Evolutionary conservation across 2,329 filamentous ascomycete genomes (phyloP).

Genomic region (Fusarium chuoi): DNA sequence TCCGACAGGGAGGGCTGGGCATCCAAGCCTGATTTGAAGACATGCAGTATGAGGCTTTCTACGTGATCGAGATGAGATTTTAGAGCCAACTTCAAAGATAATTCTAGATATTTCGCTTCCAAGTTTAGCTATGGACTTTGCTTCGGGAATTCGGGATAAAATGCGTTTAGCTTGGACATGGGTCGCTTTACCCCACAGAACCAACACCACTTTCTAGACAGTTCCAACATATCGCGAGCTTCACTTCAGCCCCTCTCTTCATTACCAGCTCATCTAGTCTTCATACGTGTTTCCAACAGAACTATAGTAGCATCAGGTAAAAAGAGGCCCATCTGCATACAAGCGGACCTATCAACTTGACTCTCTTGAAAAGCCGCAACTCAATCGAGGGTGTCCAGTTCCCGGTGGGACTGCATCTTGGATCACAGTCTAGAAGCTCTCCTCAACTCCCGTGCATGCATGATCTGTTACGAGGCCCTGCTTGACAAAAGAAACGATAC

Average conservation of each 20-base stretch:
- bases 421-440: constrained; percentile 18
- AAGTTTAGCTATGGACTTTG: background rate
- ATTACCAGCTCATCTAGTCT: background rate
- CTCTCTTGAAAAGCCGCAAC: background rate
- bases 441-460: constrained; percentile 34
- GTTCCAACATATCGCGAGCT: constrained; percentile 41
- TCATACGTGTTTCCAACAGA: constrained; percentile 6
- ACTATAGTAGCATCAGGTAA: background rate
- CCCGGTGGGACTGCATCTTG: constrained; percentile 13
- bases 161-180: constrained; percentile 13
- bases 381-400: constrained; percentile 23
- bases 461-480: constrained; percentile 23
- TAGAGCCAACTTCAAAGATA: background rate
- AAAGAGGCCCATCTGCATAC: constrained; percentile 15
- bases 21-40: constrained; percentile 7
- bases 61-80: background rate
- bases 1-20: constrained; percentile 28
- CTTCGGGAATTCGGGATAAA: background rate
- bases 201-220: constrained; percentile 40
- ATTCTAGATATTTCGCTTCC: constrained; percentile 28
- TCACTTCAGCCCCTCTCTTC: constrained; percentile 16
- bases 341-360: constrained; percentile 41
- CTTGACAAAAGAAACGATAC: background rate
- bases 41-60: constrained; percentile 22
- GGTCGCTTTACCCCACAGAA: constrained; percentile 40